Evolutionary conservation across 164 flowering plant genomes (phyloP), one percentile per base, ranked within the genome.

Genomic region (Aristolochia californica): DNA sequence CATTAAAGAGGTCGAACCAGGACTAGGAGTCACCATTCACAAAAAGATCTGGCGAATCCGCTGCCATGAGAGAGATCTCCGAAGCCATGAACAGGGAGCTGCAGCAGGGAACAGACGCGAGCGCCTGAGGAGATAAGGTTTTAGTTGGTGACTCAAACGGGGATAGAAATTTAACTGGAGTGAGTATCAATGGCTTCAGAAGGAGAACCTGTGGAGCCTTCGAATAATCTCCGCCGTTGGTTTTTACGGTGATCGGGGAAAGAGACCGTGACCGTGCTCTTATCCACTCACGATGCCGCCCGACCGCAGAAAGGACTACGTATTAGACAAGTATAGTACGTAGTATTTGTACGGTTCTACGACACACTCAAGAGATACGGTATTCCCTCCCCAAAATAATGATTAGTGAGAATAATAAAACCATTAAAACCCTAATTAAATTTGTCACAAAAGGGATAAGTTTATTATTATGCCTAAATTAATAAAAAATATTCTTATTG

Each of bases 251-350:
- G 70, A 14, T 4, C 57, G 4, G 24, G 21, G 51, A 30, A 34
- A 13, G 59, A 44, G 62, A 34, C 40, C 40, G 40, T 34, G 40
- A 34, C 10, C 24, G 22, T 25, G 26, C 45, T 38, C 81, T 80
- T 78, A 79, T 80, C 85, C 82, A 47, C 38, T 67, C 60, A 59
- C 64, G 67, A 63, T 58, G 72, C 72, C 72, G 63, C 50, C 68
- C 70, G 68, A 61, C 80, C 83, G 83, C 83, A 78, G 67, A 77
- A 73, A 69, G 40, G 62, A 67, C 57, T 63, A 68, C 49, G 68
- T 48, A 44, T n/a, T 52, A 44, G 45, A 54, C 23, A 57, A 55
- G 22, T 17, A 15, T n/a, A 55, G 47, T 55, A 55, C n/a, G n/a
- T n/a, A n/a, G n/a, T n/a, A n/a, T n/a, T n/a, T n/a, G n/a, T n/a